Evolutionary conservation across 371 early-diverging fungal species (phyloP).

Genomic region (Mortierella sp.): DNA sequence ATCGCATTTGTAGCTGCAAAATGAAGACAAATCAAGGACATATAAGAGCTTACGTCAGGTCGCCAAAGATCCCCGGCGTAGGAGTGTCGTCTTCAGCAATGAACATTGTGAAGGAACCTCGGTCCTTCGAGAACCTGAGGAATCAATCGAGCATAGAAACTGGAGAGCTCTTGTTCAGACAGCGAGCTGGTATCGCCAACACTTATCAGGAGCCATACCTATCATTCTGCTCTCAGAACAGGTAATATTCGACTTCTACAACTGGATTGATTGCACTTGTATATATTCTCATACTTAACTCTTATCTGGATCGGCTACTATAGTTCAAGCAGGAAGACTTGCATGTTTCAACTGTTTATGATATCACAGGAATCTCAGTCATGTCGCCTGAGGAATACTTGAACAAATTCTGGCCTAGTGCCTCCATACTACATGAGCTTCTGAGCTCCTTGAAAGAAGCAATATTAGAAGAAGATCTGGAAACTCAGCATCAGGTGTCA

Average conservation of each 20-base stretch:
- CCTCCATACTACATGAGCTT: constrained; percentile 61
- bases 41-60: constrained; percentile 74
- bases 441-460: constrained; percentile 65
- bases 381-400: constrained; percentile 60
- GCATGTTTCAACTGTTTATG: neutral
- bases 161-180: constrained; percentile 69
- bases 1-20: constrained; percentile 64
- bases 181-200: constrained; percentile 71
- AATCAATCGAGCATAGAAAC: constrained; percentile 64
- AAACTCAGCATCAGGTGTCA: constrained; percentile 29
- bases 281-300: neutral
- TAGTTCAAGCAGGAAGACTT: constrained; percentile 39
- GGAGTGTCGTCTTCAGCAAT: constrained; percentile 75
- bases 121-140: constrained; percentile 60
- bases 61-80: constrained; percentile 65
- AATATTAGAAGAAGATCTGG: constrained; percentile 65
- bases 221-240: constrained; percentile 72
- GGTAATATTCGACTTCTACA: constrained; percentile 10
- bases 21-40: constrained; percentile 70
- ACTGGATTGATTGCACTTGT: neutral
- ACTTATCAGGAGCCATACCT: constrained; percentile 56
- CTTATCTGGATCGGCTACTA: neutral
- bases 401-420: constrained; percentile 57
- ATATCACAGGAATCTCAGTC: constrained; percentile 25
- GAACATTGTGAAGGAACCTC: constrained; percentile 69